Conservation (phyloP, 345 rosid species). For the Gossypium bickii region DNA sequence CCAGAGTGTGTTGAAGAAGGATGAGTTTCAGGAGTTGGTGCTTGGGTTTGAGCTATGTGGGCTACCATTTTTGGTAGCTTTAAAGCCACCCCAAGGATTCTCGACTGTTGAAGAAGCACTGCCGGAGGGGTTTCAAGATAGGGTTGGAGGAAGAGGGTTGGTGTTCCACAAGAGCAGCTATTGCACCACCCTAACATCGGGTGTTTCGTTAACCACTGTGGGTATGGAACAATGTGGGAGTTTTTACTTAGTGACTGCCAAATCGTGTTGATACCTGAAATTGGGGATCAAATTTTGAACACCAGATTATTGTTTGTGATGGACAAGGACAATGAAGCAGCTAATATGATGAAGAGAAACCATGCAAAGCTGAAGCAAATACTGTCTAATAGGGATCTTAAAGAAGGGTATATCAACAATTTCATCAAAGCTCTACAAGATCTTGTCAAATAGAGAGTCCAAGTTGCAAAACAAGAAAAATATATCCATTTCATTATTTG, state of each 20-base stretch:
- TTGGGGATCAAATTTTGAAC: constrained; percentile 41
- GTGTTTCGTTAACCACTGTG: constrained; percentile 39
- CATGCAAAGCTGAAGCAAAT: constrained; percentile 23
- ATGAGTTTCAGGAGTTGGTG: constrained; percentile 44
- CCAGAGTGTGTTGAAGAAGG: constrained; percentile 21
- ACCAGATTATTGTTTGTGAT: constrained; percentile 34
- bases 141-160: constrained; percentile 30
- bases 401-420: constrained; percentile 6
- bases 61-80: constrained; percentile 9
- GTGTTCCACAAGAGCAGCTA: constrained; percentile 29
- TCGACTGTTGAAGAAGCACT: constrained; percentile 37
- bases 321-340: constrained; percentile 30
- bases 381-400: neutral
- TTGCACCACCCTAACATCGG: constrained; percentile 35
- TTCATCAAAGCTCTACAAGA: constrained; percentile 7
- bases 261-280: constrained; percentile 36
- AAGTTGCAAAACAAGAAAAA: neutral
- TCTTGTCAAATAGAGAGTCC: neutral
- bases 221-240: constrained; percentile 47
- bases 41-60: constrained; percentile 19
- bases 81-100: constrained; percentile 24
- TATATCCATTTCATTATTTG: neutral
- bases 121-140: constrained; percentile 37
- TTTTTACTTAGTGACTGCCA: constrained; percentile 34
- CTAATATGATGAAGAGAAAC: constrained; percentile 16